Evolutionary conservation across 208 protist genomes (phyloP), one percentile per base, ranked within the genome.

Genomic region (Acanthamoeba rhysodes): DNA sequence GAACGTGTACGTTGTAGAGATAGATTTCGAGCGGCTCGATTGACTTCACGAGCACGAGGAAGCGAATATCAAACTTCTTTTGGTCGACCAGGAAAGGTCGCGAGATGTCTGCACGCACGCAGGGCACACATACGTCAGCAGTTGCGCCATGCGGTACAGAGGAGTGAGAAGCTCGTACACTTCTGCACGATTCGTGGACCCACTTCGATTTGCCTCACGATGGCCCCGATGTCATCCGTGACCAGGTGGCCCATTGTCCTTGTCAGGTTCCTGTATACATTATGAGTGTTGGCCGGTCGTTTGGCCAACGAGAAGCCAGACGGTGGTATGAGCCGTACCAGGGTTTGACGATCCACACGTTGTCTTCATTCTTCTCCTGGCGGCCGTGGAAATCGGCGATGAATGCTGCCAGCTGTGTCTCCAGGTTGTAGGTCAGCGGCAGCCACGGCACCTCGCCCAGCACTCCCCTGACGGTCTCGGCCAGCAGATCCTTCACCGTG

Each of bases 321-420:
- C 0, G 48, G 12, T 2, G 48, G 48, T 14, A 45, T 4, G 37
- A 34, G 24, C 20, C 29, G 37, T n/a, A 80, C 82, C 57, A 96
- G 37, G 95, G 95, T 29, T 96, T 96, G 50, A 96, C 66, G 37
- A 96, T 96, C 95, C 95, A 96, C 48, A 80, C 45, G 95, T 96
- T 96, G 62, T 85, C 59, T 12, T 90, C 50, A 4, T 70, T 72
- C 50, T 29, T 87, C 64, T 93, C 59, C 45, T 96, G 59, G 50
- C 91, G 88, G 24, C 74, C 41, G 72, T 87, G 45, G 59, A 90
- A 96, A n/a, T 96, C 78, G 50, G 64, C 90, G 66, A 96, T 87
- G 55, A 96, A 96, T 64, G 48, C 72, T 5, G 95, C 37, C 27
- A 95, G 37, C 34, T 96, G 59, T 9, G 64, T 95, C 22, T 82